Conservation (phyloP, 2,329 filamentous ascomycete species). For the Dothideomycetes sp. region DNA sequence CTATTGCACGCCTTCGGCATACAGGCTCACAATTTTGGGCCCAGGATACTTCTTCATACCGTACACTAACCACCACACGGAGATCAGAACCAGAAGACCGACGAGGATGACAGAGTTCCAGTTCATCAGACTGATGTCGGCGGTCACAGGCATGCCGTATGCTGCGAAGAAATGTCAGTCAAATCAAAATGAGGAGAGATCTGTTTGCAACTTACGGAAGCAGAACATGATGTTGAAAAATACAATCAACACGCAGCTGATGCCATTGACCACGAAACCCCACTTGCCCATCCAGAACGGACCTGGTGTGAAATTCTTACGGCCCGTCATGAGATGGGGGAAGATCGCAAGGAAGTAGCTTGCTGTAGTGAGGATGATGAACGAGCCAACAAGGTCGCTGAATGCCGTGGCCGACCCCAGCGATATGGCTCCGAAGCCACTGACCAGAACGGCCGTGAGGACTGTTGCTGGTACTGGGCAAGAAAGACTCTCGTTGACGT, state of each 20-base stretch:
- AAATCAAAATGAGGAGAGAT: not conserved
- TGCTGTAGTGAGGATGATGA: slow-evolving; percentile 23
- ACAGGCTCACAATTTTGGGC: slow-evolving; percentile 29
- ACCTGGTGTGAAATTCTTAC: slow-evolving; percentile 20
- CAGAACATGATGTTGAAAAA: slow-evolving; percentile 27
- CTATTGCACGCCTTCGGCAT: not conserved
- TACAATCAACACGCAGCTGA: slow-evolving; percentile 21
- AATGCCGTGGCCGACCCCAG: slow-evolving; percentile 22
- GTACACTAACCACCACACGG: slow-evolving; percentile 40
- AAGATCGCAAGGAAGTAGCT: slow-evolving; percentile 25
- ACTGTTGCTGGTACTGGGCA: slow-evolving; percentile 50
- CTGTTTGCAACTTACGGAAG: slow-evolving; percentile 27
- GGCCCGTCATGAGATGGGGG: slow-evolving; percentile 21
- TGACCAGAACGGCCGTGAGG: slow-evolving; percentile 41
- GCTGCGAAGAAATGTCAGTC: slow-evolving; percentile 17
- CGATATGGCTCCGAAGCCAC: slow-evolving; percentile 26
- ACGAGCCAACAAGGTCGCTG: slow-evolving; percentile 24
- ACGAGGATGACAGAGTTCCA: slow-evolving; percentile 45
- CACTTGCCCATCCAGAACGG: slow-evolving; percentile 24
- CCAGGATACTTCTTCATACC: slow-evolving; percentile 38
- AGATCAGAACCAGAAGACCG: slow-evolving; percentile 36
- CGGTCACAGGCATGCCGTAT: slow-evolving; percentile 32
- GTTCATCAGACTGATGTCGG: slow-evolving; percentile 32
- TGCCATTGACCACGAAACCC: slow-evolving; percentile 21
- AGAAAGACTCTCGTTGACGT: slow-evolving; percentile 42